Percentiles rank a stretch among this genome's conserved stretches.
These are phyloP conservation scores for Naganishia randhawae DNA, from an alignment of 768 basidiomycete genomes.

Conservation along the genomic window DNA sequence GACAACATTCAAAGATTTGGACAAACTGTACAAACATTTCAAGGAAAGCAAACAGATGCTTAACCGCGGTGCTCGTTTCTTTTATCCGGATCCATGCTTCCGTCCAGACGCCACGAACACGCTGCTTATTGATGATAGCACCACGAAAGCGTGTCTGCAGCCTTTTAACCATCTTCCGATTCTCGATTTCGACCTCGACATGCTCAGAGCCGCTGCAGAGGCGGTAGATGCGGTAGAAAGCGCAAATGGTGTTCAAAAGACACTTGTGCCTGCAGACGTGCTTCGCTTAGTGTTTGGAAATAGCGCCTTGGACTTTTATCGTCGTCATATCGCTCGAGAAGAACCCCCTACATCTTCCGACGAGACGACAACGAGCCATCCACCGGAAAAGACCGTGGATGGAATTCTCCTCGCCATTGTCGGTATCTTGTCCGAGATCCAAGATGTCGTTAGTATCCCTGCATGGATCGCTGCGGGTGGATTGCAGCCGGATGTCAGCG, in stretches of 20 bases:
- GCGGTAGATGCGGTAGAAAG: slow-evolving; percentile 1
- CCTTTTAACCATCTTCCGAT: slow-evolving; percentile 49
- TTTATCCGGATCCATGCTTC: slow-evolving; percentile 26
- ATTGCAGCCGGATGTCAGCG: slow-evolving; percentile 29
- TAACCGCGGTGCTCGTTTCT: neutral
- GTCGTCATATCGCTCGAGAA: neutral
- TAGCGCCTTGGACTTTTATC: neutral
- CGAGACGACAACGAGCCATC: neutral
- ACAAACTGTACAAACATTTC: slow-evolving; percentile 34
- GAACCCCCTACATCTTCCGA: neutral
- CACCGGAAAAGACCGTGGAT: slow-evolving; percentile 31
- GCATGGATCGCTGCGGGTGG: slow-evolving; percentile 46
- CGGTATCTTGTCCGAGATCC: slow-evolving; percentile 43
- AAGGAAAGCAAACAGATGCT: neutral
- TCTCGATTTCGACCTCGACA: slow-evolving; percentile 36
- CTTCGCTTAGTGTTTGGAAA: slow-evolving; percentile 4
- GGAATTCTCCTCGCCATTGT: slow-evolving; percentile 43
- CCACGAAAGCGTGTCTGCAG: slow-evolving; percentile 42
- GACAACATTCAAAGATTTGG: slow-evolving; percentile 47
- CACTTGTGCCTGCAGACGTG: neutral
- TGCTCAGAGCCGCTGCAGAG: neutral
- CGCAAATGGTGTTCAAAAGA: neutral
- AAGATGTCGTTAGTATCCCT: slow-evolving; percentile 39
- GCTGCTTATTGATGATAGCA: slow-evolving; percentile 46
- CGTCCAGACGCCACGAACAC: slow-evolving; percentile 30